Conservation (phyloP, 768 basidiomycete genomes). For the Rhodosporidiobolus odoratus region DNA sequence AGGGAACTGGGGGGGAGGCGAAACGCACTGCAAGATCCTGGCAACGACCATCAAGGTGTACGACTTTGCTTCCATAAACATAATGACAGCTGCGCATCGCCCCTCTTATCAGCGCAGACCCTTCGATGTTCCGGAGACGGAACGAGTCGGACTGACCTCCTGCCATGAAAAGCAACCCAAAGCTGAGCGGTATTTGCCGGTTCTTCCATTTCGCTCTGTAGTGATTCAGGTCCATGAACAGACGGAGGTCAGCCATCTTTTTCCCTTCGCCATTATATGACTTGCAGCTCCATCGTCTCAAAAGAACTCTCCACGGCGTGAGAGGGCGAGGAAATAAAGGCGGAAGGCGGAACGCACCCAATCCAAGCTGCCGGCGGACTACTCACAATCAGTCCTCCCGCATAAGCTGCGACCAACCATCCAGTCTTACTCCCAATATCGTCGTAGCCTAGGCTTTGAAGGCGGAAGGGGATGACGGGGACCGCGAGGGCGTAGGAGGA, state of each 20-base stretch:
- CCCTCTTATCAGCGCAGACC: no score
- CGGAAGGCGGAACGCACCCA: background rate
- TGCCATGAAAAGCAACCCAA: conserved; percentile 38
- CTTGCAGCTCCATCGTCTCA: background rate
- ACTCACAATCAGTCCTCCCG: conserved; percentile 36
- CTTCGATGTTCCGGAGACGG: no score
- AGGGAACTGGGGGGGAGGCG: background rate
- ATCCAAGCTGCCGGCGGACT: conserved; percentile 24
- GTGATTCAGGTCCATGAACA: background rate
- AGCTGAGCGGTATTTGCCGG: conserved; percentile 30
- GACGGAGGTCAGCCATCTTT: no score
- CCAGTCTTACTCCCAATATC: conserved; percentile 37
- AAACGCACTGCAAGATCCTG: conserved; percentile 30
- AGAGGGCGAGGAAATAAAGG: no score
- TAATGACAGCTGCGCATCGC: conserved; percentile 20
- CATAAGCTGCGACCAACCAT: conserved; percentile 40
- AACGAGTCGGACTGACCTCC: background rate
- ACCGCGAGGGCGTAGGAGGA: conserved; percentile 21
- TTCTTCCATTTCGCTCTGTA: conserved; percentile 22
- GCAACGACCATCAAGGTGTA: conserved; percentile 33
- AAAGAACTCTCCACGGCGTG: no score
- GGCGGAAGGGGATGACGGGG: conserved; percentile 40
- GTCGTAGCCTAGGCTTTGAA: conserved; percentile 36
- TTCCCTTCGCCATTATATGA: no score
- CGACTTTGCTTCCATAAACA: conserved; percentile 36